Conservation (phyloP, 1,284 basidiomycete species). For the Cronartium quercuum region DNA sequence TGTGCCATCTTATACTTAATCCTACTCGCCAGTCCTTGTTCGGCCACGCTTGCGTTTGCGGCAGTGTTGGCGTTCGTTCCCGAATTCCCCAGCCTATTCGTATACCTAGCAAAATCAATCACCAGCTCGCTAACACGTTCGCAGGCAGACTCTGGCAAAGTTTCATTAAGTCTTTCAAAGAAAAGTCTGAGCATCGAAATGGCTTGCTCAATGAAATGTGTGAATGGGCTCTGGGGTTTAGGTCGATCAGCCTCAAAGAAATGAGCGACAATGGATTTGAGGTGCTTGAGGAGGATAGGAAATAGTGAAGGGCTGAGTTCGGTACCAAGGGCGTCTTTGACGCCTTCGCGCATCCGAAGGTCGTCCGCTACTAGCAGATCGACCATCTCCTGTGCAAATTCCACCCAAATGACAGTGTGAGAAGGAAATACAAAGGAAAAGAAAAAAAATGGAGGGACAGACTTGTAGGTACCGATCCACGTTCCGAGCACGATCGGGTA, state of each 20-base stretch:
- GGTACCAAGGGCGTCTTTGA: slow-evolving; percentile 69
- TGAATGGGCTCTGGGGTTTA: slow-evolving; percentile 50
- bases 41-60: slow-evolving; percentile 48
- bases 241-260: slow-evolving; percentile 41
- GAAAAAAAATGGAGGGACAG: not conserved
- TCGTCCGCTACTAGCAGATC: slow-evolving; percentile 61
- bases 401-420: not conserved
- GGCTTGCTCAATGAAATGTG: slow-evolving; percentile 65
- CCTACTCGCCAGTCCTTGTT: slow-evolving; percentile 48
- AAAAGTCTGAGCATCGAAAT: slow-evolving; percentile 68
- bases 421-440: not conserved
- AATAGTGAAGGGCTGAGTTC: slow-evolving; percentile 69
- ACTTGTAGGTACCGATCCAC: slow-evolving; percentile 38
- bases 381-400: slow-evolving; percentile 57
- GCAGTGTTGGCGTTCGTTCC: slow-evolving; percentile 47
- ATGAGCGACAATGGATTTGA: slow-evolving; percentile 61
- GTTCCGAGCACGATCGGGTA: slow-evolving; percentile 36
- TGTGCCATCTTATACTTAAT: slow-evolving; percentile 69
- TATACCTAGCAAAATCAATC: slow-evolving; percentile 37
- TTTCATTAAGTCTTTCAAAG: slow-evolving; percentile 63
- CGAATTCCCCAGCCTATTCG: slow-evolving; percentile 22
- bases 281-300: slow-evolving; percentile 60
- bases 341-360: slow-evolving; percentile 64
- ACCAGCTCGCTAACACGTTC: slow-evolving; percentile 50
- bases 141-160: slow-evolving; percentile 56